Evolutionary conservation across 768 basidiomycete genomes (phyloP).

Genomic region (Tricholoma matsutake): DNA sequence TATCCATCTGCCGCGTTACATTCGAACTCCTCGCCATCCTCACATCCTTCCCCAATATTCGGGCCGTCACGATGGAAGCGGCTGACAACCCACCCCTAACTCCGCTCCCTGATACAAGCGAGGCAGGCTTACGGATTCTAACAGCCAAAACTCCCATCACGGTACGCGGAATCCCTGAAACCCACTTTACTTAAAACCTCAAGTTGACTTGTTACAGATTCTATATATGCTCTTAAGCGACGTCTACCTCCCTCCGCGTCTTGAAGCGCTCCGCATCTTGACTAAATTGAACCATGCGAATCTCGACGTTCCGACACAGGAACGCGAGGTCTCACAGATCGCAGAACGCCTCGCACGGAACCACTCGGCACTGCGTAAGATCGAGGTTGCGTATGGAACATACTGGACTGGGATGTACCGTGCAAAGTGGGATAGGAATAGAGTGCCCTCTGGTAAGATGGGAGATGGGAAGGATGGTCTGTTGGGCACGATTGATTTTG

Average conservation of each 20-base stretch:
- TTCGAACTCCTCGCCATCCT: constrained; percentile 11
- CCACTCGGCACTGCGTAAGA: constrained; percentile 16
- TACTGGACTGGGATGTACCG: constrained; percentile 31
- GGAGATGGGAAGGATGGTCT: neutral
- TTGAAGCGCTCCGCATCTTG: constrained; percentile 19
- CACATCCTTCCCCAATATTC: constrained; percentile 7
- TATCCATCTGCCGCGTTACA: constrained; percentile 21
- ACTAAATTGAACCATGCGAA: constrained; percentile 22
- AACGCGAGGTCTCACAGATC: constrained; percentile 20
- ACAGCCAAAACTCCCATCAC: constrained; percentile 6
- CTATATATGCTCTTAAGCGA: constrained; percentile 21
- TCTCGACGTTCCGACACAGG: constrained; percentile 19
- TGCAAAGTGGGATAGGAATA: constrained; percentile 23
- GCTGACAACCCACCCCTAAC: constrained; percentile 7
- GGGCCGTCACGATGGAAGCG: constrained; percentile 9
- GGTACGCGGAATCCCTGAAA: neutral
- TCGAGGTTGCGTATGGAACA: constrained; percentile 28
- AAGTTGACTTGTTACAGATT: constrained; percentile 1
- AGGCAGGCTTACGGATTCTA: neutral
- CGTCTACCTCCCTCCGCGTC: constrained; percentile 14
- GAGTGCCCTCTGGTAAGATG: too few species aligned
- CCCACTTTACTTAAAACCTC: neutral
- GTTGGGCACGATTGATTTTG: constrained; percentile 27
- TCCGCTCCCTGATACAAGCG: neutral
- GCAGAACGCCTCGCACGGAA: constrained; percentile 21